Percentiles rank a stretch among this genome's conserved stretches.
phyloP scores from a whole-genome alignment of 495 filamentous ascomycete genomes.

The Achaetomiella virescens region DNA sequence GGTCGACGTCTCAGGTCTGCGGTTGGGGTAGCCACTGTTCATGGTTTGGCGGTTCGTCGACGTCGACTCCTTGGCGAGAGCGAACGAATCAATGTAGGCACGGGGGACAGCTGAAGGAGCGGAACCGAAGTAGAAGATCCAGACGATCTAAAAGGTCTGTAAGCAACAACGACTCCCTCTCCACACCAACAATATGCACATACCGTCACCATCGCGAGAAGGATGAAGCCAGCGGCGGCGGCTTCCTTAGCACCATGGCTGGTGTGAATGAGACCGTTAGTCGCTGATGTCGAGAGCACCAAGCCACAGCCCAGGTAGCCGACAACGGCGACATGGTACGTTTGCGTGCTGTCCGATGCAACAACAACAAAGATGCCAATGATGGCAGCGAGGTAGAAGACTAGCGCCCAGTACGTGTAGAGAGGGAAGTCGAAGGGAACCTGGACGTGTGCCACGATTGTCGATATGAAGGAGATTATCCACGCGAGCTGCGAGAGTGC shows the following conservation, averaged over 20 bases:
- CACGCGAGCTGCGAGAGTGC: conserved; percentile 70
- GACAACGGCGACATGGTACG: conserved; percentile 88
- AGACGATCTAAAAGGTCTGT: conserved; percentile 71
- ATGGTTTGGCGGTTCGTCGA: conserved; percentile 61
- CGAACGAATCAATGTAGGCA: conserved; percentile 91
- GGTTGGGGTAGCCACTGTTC: conserved; percentile 48
- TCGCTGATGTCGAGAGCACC: conserved; percentile 74
- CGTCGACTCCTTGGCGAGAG: conserved; percentile 77
- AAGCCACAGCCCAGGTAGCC: conserved; percentile 79
- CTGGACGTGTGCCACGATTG: conserved; percentile 62
- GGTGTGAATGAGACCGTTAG: conserved; percentile 74
- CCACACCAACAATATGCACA: conserved; percentile 25
- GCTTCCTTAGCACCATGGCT: conserved; percentile 68
- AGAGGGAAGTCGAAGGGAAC: conserved; percentile 55
- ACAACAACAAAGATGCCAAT: conserved; percentile 72
- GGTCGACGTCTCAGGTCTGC: conserved; percentile 74
- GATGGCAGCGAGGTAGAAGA: conserved; percentile 79
- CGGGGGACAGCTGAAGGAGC: conserved; percentile 81
- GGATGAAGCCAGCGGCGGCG: conserved; percentile 85
- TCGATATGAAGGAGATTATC: conserved; percentile 84
- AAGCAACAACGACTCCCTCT: not conserved
- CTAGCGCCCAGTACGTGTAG: conserved; percentile 84
- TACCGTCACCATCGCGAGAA: conserved; percentile 93
- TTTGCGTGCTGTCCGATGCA: conserved; percentile 71
- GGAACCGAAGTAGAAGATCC: conserved; percentile 98